Percentiles rank a stretch among this genome's conserved stretches.
These are phyloP conservation scores for Blastomyces gilchristii DNA, from an alignment of 2,329 filamentous ascomycete species.

Conservation along the genomic window DNA sequence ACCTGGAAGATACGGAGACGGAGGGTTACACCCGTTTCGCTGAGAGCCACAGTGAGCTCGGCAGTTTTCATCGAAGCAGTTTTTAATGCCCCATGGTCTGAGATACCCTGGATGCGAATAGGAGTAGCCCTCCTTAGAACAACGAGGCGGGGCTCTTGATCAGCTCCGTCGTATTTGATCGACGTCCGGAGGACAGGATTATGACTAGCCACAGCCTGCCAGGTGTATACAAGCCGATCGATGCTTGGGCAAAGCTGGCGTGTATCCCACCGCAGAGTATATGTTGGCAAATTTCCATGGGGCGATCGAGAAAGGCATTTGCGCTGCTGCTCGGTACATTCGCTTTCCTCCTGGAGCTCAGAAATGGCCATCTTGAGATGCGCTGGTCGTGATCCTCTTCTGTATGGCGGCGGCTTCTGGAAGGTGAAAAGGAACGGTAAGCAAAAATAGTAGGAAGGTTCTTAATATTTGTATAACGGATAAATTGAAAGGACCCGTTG, in stretches of 20 bases:
- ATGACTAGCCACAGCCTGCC: constrained; percentile 8
- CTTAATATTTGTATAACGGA: background rate
- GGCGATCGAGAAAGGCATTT: background rate
- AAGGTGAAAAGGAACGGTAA: background rate
- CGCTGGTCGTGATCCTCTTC: background rate
- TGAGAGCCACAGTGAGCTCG: background rate
- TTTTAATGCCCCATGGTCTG: background rate
- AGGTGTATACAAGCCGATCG: constrained; percentile 5
- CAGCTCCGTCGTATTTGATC: background rate
- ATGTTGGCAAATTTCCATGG: background rate
- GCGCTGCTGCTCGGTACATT: background rate
- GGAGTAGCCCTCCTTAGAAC: background rate
- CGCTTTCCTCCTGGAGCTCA: background rate
- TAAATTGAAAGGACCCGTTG: background rate
- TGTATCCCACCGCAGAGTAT: background rate
- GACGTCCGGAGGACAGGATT: constrained; percentile 6
- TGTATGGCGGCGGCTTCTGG: background rate
- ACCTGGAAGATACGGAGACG: constrained; percentile 4
- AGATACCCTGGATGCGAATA: background rate
- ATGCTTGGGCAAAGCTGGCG: constrained; percentile 1
- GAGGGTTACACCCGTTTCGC: background rate
- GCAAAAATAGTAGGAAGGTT: background rate
- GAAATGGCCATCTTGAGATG: background rate
- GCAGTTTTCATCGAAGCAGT: background rate
- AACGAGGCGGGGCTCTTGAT: background rate